Evolutionary conservation across 2,329 filamentous ascomycete genomes (phyloP).

Genomic region (Aspergillus pseudoglaucus): DNA sequence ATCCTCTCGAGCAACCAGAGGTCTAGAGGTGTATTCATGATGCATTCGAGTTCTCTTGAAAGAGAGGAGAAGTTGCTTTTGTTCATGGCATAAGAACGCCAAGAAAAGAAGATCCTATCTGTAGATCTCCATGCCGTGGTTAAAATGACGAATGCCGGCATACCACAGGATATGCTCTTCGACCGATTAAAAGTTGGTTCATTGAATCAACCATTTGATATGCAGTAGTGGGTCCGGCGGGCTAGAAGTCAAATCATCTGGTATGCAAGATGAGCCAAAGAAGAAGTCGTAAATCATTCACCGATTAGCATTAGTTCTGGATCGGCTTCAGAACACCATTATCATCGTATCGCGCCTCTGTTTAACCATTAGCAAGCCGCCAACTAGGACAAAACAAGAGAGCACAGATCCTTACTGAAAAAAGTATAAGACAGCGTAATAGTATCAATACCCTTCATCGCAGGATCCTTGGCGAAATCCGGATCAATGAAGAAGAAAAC

Average conservation of each 20-base stretch:
- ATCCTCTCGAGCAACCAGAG: neutral
- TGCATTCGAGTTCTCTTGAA: conserved; percentile 12
- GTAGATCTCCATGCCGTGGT: too few species aligned
- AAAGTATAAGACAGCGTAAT: conserved; percentile 97
- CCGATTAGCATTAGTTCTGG: conserved; percentile 23
- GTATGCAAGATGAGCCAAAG: too few species aligned
- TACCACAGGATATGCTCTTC: too few species aligned
- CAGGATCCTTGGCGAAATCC: conserved; percentile 83
- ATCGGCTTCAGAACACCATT: conserved; percentile 63
- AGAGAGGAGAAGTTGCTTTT: conserved; percentile 12
- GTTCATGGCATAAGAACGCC: too few species aligned
- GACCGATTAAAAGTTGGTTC: too few species aligned
- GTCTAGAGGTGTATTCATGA: conserved; percentile 7
- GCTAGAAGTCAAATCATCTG: too few species aligned
- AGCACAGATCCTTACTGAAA: conserved; percentile 64
- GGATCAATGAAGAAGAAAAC: conserved; percentile 99
- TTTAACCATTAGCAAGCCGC: conserved; percentile 28
- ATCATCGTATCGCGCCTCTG: conserved; percentile 79
- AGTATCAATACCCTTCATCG: conserved; percentile 89
- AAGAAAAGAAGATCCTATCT: too few species aligned
- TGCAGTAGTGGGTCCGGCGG: too few species aligned
- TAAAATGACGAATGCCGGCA: too few species aligned
- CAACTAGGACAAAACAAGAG: neutral
- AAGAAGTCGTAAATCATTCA: too few species aligned
- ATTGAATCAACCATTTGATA: too few species aligned